Evolutionary conservation across 305 asterid species (phyloP).

Genomic region (Fraxinus xanthoxyloides): DNA sequence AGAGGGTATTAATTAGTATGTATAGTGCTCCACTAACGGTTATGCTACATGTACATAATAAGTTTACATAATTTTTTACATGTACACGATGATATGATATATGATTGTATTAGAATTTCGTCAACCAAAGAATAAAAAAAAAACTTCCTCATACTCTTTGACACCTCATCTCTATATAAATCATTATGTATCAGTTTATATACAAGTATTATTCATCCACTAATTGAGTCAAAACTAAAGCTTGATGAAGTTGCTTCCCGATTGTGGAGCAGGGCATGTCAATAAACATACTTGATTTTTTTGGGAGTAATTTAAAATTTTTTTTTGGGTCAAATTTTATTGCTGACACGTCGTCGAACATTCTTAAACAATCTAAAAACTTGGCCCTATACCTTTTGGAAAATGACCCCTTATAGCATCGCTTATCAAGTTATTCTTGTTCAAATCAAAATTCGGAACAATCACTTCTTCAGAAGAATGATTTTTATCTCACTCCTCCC

Average conservation of each 20-base stretch:
- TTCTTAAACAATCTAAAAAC: conserved; percentile 22
- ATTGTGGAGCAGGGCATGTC: neutral
- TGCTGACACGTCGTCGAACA: conserved; percentile 14
- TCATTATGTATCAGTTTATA: too few relatives aligned
- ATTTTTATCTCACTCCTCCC: neutral
- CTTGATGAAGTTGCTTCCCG: neutral
- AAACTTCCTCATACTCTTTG: too few relatives aligned
- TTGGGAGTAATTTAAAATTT: too few relatives aligned
- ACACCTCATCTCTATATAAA: too few relatives aligned
- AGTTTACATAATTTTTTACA: too few relatives aligned
- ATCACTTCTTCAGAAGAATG: neutral
- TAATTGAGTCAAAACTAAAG: neutral
- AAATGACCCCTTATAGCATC: neutral
- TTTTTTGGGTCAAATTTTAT: neutral
- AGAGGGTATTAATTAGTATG: neutral
- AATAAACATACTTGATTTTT: neutral
- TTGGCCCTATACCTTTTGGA: conserved; percentile 11
- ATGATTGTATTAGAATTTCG: too few relatives aligned
- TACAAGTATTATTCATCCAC: neutral
- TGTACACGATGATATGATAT: too few relatives aligned
- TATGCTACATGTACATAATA: too few relatives aligned
- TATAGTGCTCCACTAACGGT: neutral
- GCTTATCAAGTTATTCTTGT: neutral
- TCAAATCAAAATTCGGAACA: neutral
- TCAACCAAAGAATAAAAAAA: too few relatives aligned